Evolutionary conservation across 345 rosid genomes (phyloP).

Genomic region (Euphorbia lathyris): DNA sequence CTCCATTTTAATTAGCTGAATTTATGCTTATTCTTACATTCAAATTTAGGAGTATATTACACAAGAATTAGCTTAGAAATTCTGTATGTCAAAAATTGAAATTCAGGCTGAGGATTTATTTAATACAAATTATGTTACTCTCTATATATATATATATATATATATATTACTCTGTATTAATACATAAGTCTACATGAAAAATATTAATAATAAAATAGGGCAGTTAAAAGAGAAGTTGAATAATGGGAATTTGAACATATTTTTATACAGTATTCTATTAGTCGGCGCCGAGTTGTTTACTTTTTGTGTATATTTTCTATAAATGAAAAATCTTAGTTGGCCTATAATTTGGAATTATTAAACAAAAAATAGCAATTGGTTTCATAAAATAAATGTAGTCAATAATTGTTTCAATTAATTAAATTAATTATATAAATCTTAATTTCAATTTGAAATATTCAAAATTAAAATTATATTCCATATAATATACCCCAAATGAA

Average conservation of each 20-base stretch:
- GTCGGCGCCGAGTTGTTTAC: slow-evolving; percentile 40
- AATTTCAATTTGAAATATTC: neutral
- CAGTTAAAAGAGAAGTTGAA: neutral
- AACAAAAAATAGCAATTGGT: neutral
- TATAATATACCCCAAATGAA: neutral
- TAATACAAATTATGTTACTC: too few species aligned
- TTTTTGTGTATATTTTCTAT: slow-evolving; percentile 1
- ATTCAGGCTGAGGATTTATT: too few species aligned
- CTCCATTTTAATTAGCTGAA: too few species aligned
- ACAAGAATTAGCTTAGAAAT: too few species aligned
- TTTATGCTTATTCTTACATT: too few species aligned
- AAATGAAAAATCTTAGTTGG: neutral
- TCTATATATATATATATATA: too few species aligned
- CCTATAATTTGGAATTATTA: slow-evolving; percentile 18
- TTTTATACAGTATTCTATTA: slow-evolving; percentile 7
- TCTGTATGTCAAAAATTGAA: too few species aligned
- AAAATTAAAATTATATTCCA: neutral
- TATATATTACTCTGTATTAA: neutral
- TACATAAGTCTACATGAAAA: neutral
- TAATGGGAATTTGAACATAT: neutral
- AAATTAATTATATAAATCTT: neutral
- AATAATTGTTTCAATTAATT: neutral
- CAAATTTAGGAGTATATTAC: too few species aligned
- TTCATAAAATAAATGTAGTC: neutral
- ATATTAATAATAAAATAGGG: neutral